Conservation (phyloP, 129 eudicot species). For the Deinandra increscens region DNA sequence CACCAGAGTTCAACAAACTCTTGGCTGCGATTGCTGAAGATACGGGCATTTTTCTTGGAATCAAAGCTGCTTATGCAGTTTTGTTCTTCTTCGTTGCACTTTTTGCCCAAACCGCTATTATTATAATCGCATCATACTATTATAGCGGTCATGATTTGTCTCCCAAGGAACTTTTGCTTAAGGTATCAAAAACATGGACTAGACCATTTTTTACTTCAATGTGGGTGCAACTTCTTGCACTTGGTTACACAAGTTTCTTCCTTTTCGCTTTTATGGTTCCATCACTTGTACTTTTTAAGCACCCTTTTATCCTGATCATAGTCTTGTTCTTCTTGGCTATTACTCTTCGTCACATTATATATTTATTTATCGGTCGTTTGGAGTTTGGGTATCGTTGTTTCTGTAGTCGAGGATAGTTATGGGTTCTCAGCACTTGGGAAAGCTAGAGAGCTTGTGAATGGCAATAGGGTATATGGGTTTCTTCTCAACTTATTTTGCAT, state of each 20-base stretch:
- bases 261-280: conserved; percentile 26
- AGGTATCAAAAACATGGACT: conserved; percentile 35
- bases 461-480: conserved; percentile 37
- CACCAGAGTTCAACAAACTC: conserved; percentile 21
- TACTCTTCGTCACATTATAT: not conserved
- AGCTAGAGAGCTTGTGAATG: conserved; percentile 35
- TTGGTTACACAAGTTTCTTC: conserved; percentile 27
- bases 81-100: conserved; percentile 17
- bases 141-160: conserved; percentile 31
- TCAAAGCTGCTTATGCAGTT: conserved; percentile 18
- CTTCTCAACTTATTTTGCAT: not conserved
- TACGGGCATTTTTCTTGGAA: conserved; percentile 21
- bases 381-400: conserved; percentile 38
- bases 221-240: conserved; percentile 22
- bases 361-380: conserved; percentile 38
- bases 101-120: conserved; percentile 18
- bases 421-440: conserved; percentile 34
- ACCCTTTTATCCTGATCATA: not conserved
- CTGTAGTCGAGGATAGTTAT: conserved; percentile 44
- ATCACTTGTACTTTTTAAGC: conserved; percentile 25
- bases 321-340: conserved; percentile 10
- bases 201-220: conserved; percentile 41
- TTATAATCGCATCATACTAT: conserved; percentile 27
- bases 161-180: conserved; percentile 26
- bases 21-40: conserved; percentile 29